Evolutionary conservation across 2,329 filamentous ascomycete genomes (phyloP).

Genomic region (Trichophyton rubrum): DNA sequence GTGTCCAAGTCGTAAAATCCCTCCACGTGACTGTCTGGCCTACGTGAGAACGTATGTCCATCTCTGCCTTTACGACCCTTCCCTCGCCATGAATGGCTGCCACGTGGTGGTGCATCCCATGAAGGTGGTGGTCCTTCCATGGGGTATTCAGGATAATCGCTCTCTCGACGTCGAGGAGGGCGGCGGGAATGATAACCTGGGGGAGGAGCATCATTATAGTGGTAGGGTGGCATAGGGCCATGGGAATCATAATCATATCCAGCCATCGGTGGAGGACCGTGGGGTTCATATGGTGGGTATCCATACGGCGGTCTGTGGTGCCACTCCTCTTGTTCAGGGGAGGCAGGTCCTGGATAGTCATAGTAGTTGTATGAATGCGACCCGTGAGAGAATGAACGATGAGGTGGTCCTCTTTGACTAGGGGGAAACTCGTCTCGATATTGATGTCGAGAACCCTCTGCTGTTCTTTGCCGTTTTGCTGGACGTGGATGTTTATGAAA

Average conservation of each 20-base stretch:
- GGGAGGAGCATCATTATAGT: conserved; percentile 7
- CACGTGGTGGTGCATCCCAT: conserved; percentile 5
- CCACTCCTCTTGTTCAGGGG: conserved; percentile 14
- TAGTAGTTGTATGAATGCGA: conserved; percentile 15
- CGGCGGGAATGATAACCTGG: conserved; percentile 12
- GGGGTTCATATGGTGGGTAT: conserved; percentile 16
- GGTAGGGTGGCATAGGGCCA: conserved; percentile 9
- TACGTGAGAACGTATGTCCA: not conserved
- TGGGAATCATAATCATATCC: conserved; percentile 10
- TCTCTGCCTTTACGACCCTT: not conserved
- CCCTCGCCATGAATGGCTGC: not conserved
- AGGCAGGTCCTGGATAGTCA: conserved; percentile 12
- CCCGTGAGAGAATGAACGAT: conserved; percentile 15
- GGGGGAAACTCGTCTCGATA: conserved; percentile 12
- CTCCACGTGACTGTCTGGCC: conserved; percentile 1
- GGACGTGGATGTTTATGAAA: conserved; percentile 14
- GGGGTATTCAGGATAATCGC: conserved; percentile 8
- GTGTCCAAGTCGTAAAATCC: conserved; percentile 9
- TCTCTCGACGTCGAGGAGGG: not conserved
- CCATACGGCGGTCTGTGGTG: conserved; percentile 15
- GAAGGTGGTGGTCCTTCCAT: conserved; percentile 6
- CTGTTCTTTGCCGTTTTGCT: conserved; percentile 19
- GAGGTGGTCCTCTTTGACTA: conserved; percentile 13
- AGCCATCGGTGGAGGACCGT: conserved; percentile 14
- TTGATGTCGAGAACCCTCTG: conserved; percentile 6